Percentiles rank a stretch among this genome's conserved stretches.
Conservation (phyloP, 1,284 basidiomycete species). For the Sporisorium iseilematis-ciliati region DNA sequence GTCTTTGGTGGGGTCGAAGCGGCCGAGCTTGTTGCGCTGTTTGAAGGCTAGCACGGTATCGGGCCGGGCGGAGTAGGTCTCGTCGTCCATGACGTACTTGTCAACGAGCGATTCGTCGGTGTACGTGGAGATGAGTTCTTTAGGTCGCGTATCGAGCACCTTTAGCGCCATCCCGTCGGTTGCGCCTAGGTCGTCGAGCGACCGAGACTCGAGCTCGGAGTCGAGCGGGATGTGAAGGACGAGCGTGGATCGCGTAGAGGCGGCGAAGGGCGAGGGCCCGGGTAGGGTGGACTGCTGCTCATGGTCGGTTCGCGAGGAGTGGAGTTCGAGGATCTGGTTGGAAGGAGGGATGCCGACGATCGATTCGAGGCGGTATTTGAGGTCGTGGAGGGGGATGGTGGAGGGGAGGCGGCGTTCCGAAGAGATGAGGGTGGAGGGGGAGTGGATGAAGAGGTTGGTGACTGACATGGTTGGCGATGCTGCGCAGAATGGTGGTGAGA, state of each 20-base stretch:
- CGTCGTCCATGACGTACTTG: conserved; percentile 89
- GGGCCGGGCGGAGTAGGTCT: conserved; percentile 78
- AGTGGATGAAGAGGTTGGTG: conserved; percentile 58
- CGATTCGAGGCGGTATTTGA: conserved; percentile 83
- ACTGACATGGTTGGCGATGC: conserved; percentile 44
- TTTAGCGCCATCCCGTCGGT: conserved; percentile 80
- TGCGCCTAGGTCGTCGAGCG: conserved; percentile 80
- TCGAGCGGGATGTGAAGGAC: conserved; percentile 73
- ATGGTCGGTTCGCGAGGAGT: conserved; percentile 70
- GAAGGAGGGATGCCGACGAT: conserved; percentile 84
- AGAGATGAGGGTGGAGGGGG: conserved; percentile 53
- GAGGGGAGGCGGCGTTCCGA: conserved; percentile 57
- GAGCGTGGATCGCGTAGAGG: conserved; percentile 72
- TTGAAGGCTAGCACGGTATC: conserved; percentile 93
- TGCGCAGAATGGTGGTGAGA: background rate
- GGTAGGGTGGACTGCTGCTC: conserved; percentile 45
- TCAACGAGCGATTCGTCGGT: conserved; percentile 87
- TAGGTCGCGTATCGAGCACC: conserved; percentile 72
- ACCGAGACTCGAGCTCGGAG: conserved; percentile 76
- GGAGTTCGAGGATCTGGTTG: conserved; percentile 71
- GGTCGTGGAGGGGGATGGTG: conserved; percentile 37
- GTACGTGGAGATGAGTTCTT: conserved; percentile 80
- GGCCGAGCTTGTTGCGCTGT: conserved; percentile 86
- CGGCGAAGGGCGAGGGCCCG: conserved; percentile 19
- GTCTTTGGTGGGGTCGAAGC: conserved; percentile 76